Base-by-base conservation (phyloP, 305 asterid species). In the Plantago coronopus region DNA sequence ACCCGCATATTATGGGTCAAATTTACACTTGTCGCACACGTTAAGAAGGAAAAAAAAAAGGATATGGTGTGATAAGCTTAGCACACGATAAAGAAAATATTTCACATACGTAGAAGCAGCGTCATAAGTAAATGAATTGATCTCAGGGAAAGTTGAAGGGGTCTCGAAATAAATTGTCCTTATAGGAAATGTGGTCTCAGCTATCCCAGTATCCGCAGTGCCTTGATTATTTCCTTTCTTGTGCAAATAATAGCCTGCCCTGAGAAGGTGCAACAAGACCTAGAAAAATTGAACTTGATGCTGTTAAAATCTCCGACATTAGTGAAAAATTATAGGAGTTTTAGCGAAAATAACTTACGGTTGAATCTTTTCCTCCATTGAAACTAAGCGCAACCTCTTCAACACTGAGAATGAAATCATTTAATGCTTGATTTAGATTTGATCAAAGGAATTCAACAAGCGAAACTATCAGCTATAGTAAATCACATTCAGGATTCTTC, bases 361-460 rank as follows among this genome's bases (percentile, higher is more conserved):
- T 88, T 34, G 97, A 91, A 78, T 88, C 96, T 72, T 91, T 91
- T 69, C 97, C 97, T 48, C 96, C 97, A 64, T 91, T 91, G 75
- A 91, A 91, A 87, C 97, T 91, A 76, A 91, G 77, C 44, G 95
- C 97, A 69, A 91, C 85, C 78, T 85, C 96, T 73, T 85, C 94
- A 61, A 81, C 73, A 62, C 97, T 91, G 94, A 54, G 54, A 43
- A 69, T 48, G 43, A 34, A 64, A 72, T 27, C 25, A 57, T 49
- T 48, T 58, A 69, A 69, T 27, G 48, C 21, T 66, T 48, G 51
- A 50, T 27, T 37, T 45, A 22, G 42, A 16, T 47, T 44, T 48
- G 56, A 29, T 40, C 31, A 53, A 27, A 62, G 40, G 25, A 55
- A n/a, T 22, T 48, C 51, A 17, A 59, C 45, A 48, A 48, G 45